phyloP scores from a whole-genome alignment of 2,329 filamentous ascomycete species.

The Pochonia chlamydosporia region DNA sequence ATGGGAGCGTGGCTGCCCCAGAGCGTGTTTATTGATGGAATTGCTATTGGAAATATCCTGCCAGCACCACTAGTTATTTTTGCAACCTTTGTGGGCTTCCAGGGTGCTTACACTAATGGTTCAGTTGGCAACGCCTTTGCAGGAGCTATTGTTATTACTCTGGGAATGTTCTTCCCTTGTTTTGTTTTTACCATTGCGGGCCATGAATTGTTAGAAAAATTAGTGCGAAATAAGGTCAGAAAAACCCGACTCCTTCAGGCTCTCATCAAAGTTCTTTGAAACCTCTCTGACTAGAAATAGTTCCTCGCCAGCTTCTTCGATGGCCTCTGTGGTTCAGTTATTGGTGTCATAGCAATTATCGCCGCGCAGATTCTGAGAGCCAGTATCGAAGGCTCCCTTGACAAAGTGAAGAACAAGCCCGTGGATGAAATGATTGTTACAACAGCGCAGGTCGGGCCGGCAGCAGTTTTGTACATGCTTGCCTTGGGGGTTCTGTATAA shows the following conservation, averaged over 20 bases:
- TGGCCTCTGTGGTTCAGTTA: conserved; percentile 6
- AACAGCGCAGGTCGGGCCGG: conserved; percentile 7
- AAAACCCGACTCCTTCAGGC: background rate
- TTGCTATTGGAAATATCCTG: conserved; percentile 9
- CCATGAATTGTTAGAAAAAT: background rate
- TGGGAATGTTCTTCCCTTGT: conserved; percentile 5
- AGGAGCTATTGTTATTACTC: conserved; percentile 6
- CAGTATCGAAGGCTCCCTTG: conserved; percentile 5
- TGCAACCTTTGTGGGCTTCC: conserved; percentile 4
- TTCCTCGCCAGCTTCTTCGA: conserved; percentile 9
- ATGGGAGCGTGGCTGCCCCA: conserved; percentile 9
- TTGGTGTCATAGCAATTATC: conserved; percentile 8
- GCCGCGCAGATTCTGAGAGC: conserved; percentile 3
- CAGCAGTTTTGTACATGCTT: conserved; percentile 8
- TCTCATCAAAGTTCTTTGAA: background rate
- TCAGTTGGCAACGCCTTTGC: conserved; percentile 8
- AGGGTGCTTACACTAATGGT: conserved; percentile 7
- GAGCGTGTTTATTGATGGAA: conserved; percentile 9
- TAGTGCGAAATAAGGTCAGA: conserved; percentile 4
- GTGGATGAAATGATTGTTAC: background rate
- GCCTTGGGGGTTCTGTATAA: conserved; percentile 7
- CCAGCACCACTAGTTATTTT: conserved; percentile 9
- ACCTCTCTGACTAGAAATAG: background rate
- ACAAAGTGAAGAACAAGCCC: conserved; percentile 6
- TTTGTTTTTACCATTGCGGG: conserved; percentile 1